Percentiles rank a stretch among this genome's conserved stretches.
Evolutionary conservation across 805 yeast species (phyloP).

Genomic region (Zygosaccharomyces pseudorouxii): DNA sequence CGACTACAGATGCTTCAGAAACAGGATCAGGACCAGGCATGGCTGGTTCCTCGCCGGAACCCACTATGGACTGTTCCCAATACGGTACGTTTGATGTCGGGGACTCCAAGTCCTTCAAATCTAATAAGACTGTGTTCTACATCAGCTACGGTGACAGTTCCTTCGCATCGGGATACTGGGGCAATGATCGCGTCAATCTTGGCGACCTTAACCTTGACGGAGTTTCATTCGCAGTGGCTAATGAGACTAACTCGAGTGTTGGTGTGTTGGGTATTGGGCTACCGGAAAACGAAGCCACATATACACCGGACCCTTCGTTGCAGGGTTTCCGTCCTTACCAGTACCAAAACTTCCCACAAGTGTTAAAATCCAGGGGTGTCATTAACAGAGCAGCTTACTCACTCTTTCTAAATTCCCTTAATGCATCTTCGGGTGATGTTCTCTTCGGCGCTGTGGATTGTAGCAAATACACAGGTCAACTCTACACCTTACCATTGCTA

Average conservation of each 20-base stretch:
- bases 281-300: conserved; percentile 62
- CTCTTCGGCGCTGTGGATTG: conserved; percentile 72
- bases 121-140: conserved; percentile 37
- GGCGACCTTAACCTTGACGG: conserved; percentile 46
- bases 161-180: conserved; percentile 42
- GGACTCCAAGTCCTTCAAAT: conserved; percentile 23
- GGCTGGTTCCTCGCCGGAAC: conserved; percentile 9
- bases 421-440: conserved; percentile 46
- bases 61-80: conserved; percentile 37
- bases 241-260: conserved; percentile 51
- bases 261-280: conserved; percentile 78
- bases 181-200: conserved; percentile 52
- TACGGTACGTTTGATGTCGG: conserved; percentile 36
- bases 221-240: conserved; percentile 72
- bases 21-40: conserved; percentile 5
- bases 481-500: conserved; percentile 48
- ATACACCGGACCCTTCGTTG: conserved; percentile 24
- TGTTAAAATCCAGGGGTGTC: conserved; percentile 52
- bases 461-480: conserved; percentile 50
- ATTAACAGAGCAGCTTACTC: conserved; percentile 57
- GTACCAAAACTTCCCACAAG: conserved; percentile 65
- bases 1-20: neutral
- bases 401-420: conserved; percentile 47
- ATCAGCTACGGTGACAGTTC: conserved; percentile 53
- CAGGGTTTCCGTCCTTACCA: conserved; percentile 29